These are phyloP conservation scores for Calonectria pteridis DNA, from an alignment of 2,329 filamentous ascomycete genomes.

Conservation along the genomic window DNA sequence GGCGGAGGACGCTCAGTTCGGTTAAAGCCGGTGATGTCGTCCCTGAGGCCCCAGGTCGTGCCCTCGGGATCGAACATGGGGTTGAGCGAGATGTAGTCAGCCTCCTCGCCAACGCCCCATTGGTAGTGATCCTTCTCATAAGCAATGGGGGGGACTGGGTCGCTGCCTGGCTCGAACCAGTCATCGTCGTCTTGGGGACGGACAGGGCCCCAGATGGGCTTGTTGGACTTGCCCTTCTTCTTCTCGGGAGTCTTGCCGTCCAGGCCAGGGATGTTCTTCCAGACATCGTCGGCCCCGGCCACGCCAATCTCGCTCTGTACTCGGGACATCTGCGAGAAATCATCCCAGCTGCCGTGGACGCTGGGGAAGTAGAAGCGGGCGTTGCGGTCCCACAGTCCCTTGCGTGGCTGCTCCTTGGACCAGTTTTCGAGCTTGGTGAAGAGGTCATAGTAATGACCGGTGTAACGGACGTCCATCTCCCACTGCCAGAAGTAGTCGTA, in stretches of 20 bases:
- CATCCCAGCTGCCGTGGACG: conserved; percentile 82
- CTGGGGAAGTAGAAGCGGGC: conserved; percentile 82
- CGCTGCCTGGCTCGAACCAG: conserved; percentile 79
- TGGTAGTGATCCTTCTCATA: conserved; percentile 84
- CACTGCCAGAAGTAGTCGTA: conserved; percentile 95
- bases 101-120: conserved; percentile 92
- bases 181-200: conserved; percentile 77
- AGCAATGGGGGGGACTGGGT: conserved; percentile 75
- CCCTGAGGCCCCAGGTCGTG: conserved; percentile 84
- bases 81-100: conserved; percentile 91
- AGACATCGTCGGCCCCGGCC: conserved; percentile 75
- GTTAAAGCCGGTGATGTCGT: conserved; percentile 90
- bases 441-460: conserved; percentile 85
- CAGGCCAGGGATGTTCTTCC: conserved; percentile 64
- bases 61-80: conserved; percentile 91
- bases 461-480: conserved; percentile 95
- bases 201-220: conserved; percentile 86
- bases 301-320: conserved; percentile 80
- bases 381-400: conserved; percentile 86
- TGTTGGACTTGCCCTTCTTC: conserved; percentile 59
- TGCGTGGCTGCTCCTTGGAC: conserved; percentile 80
- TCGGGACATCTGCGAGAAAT: conserved; percentile 80
- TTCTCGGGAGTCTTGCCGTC: conserved; percentile 54
- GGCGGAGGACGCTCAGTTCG: conserved; percentile 69
- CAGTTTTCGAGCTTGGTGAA: conserved; percentile 78